These are phyloP conservation scores for Trichocomaceae sp. DNA, from an alignment of 2,329 filamentous ascomycete genomes.

Conservation along the genomic window DNA sequence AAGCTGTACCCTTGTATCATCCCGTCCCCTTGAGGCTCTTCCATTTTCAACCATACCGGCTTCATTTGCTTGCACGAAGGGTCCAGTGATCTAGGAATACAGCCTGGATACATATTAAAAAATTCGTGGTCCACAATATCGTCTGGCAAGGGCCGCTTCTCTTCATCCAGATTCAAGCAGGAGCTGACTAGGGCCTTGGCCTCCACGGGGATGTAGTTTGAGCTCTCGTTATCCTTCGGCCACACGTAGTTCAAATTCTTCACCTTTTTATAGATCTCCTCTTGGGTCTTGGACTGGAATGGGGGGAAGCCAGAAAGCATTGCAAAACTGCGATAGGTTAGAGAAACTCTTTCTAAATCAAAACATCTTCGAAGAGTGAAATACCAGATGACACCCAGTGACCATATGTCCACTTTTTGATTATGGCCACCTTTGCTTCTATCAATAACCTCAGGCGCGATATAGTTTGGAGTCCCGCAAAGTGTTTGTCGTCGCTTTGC, in stretches of 20 bases:
- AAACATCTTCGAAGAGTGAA: background rate
- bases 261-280: conserved; percentile 47
- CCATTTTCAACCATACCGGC: conserved; percentile 39
- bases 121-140: conserved; percentile 46
- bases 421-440: conserved; percentile 93
- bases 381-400: conserved; percentile 91
- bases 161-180: conserved; percentile 43
- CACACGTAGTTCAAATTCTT: conserved; percentile 44
- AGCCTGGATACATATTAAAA: conserved; percentile 45
- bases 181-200: conserved; percentile 43
- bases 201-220: conserved; percentile 44
- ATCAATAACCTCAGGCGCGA: conserved; percentile 91
- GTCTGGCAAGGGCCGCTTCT: conserved; percentile 44
- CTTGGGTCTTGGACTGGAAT: conserved; percentile 69
- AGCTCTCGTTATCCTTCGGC: conserved; percentile 39
- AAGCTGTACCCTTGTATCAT: conserved; percentile 40
- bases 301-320: conserved; percentile 95
- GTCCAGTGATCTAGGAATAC: conserved; percentile 40
- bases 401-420: conserved; percentile 98
- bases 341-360: conserved; percentile 10
- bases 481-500: conserved; percentile 79
- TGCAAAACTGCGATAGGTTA: conserved; percentile 59
- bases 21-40: conserved; percentile 42
- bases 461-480: conserved; percentile 96
- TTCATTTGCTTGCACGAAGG: conserved; percentile 32